Conservation (phyloP, 2,329 filamentous ascomycete genomes). For the Fusarium lateritium region DNA sequence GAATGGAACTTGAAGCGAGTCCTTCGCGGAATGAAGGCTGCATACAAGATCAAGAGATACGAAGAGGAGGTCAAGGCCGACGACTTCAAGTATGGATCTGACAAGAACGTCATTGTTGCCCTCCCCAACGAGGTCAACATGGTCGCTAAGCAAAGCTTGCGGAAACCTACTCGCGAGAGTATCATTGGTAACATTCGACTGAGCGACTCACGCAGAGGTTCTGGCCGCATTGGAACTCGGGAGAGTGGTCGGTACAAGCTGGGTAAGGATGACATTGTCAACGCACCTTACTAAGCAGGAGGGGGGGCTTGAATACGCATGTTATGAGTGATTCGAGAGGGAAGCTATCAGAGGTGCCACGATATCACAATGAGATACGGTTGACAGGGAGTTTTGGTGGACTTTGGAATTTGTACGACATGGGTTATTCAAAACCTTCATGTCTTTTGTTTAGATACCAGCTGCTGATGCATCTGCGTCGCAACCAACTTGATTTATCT, state of each 20-base stretch:
- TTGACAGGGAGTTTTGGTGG: conserved; percentile 44
- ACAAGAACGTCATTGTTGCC: conserved; percentile 98
- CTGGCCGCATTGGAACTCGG: conserved; percentile 66
- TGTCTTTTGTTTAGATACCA: conserved; percentile 50
- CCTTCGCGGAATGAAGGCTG: conserved; percentile 82
- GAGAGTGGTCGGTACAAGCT: conserved; percentile 79
- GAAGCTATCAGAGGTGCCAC: conserved; percentile 3
- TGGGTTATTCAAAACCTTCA: conserved; percentile 23
- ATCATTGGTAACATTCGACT: conserved; percentile 76
- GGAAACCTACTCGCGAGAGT: conserved; percentile 91
- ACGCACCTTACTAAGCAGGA: conserved; percentile 71
- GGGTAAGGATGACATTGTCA: conserved; percentile 86
- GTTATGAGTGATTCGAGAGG: not conserved
- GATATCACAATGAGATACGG: conserved; percentile 24
- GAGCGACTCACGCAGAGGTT: conserved; percentile 65
- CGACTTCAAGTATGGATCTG: conserved; percentile 96
- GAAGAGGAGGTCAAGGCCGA: conserved; percentile 96
- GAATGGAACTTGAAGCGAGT: conserved; percentile 97
- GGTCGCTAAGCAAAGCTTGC: conserved; percentile 88
- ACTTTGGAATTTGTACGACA: conserved; percentile 38
- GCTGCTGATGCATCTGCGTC: conserved; percentile 37
- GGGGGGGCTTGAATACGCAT: not conserved
- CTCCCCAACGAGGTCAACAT: conserved; percentile 98
- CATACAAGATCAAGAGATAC: conserved; percentile 98
- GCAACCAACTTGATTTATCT: conserved; percentile 27